Evolutionary conservation across 495 filamentous ascomycete genomes (phyloP).

Genomic region (Talaromyces liani): DNA sequence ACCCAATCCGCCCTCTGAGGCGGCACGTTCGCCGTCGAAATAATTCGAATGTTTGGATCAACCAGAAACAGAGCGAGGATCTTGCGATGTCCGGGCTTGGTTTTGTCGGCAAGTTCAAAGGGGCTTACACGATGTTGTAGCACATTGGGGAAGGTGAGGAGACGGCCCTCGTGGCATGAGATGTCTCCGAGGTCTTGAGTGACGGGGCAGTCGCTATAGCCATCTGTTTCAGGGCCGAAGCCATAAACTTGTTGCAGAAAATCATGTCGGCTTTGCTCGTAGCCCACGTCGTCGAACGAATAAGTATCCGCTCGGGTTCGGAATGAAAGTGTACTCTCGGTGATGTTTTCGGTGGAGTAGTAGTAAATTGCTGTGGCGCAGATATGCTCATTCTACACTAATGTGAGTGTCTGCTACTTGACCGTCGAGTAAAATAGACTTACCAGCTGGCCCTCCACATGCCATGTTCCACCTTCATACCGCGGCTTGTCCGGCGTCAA

Average conservation of each 20-base stretch:
- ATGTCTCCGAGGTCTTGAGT: conserved; percentile 32
- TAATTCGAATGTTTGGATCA: conserved; percentile 42
- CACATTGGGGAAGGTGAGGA: conserved; percentile 26
- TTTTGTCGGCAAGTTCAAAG: conserved; percentile 28
- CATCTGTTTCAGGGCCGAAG: conserved; percentile 8
- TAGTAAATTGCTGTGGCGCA: conserved; percentile 54
- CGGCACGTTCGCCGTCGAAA: conserved; percentile 49
- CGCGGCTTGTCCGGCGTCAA: conserved; percentile 49
- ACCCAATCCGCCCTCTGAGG: conserved; percentile 39
- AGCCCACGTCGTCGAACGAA: conserved; percentile 10
- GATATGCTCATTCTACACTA: conserved; percentile 43
- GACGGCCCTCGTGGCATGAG: conserved; percentile 19
- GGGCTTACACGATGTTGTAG: conserved; percentile 45
- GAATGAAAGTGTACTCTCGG: conserved; percentile 44
- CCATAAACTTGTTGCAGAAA: conserved; percentile 26
- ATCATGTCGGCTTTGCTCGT: conserved; percentile 24
- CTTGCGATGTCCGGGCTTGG: conserved; percentile 46
- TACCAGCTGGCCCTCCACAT: conserved; percentile 45
- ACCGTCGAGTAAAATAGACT: conserved; percentile 2
- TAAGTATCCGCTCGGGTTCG: conserved; percentile 21
- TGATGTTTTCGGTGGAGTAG: conserved; percentile 56
- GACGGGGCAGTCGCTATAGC: not conserved
- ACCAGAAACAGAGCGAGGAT: conserved; percentile 53
- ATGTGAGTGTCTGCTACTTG: not conserved
- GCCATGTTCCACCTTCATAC: conserved; percentile 43